Evolutionary conservation across 331 rosid genomes (phyloP), one percentile per base, ranked within the genome.

Genomic region (Prunus yedoensis): DNA sequence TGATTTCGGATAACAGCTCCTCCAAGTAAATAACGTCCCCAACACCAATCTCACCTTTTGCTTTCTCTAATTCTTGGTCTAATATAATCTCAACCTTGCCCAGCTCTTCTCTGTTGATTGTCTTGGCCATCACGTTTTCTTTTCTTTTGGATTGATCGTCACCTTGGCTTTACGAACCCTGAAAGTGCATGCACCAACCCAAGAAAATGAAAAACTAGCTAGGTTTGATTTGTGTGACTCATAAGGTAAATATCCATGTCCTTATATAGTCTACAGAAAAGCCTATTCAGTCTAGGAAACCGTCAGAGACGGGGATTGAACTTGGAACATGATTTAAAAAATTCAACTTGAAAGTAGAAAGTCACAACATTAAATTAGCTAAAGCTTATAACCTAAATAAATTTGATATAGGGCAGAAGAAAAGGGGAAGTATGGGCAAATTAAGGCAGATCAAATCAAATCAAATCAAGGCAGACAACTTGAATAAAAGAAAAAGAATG

Each of bases 1-100:
- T 54, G 2, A 71, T 35, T 13, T 71, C 46, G 21, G 60, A 0
- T 28, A 71, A 53, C 35, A 54, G 13, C 65, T 53, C 23, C 23
- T 15, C 32, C 7, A 70, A 18, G 74, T 71, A 35, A 18, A 32
- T 54, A 50, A 16, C 20, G 65, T 54, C 75, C 0, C 21, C 65
- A 8, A 54, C 75, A 12, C 13, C 38, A n/a, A 53, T 21, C 25
- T 54, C 46, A n/a, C 75, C 1, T n/a, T 27, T 53, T 53, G 60
- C 25, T 13, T 54, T 71, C 65, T n/a, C 75, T 8, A 71, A 54
- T 20, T 54, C 65, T 53, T 4, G 8, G 38, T 71, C 75, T 51
- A 71, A 21, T 54, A 21, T 8, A 20, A 8, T 38, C 8, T 12
- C 12, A 35, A 21, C 25, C 21, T 71, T 45, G 61, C 35, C 75